A percentile compares a stretch with the other conserved stretches of the same genome.
Evolutionary conservation across 1,284 basidiomycete species (phyloP).

Genomic region (Fomitopsis betulina): DNA sequence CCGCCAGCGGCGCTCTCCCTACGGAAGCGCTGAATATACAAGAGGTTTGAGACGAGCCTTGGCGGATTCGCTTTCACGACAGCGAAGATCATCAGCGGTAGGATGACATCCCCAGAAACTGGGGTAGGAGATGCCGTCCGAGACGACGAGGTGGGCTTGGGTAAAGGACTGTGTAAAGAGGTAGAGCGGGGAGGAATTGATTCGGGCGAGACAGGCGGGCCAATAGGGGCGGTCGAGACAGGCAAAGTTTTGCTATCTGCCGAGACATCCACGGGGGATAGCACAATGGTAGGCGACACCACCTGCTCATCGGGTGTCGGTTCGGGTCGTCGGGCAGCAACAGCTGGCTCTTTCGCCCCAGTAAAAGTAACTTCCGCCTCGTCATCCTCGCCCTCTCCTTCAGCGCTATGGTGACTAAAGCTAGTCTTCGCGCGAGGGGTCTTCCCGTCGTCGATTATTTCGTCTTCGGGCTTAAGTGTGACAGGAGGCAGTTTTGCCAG

Average conservation of each 20-base stretch:
- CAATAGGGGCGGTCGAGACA: constrained; percentile 11
- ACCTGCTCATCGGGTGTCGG: constrained; percentile 1
- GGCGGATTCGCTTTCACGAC: constrained; percentile 89
- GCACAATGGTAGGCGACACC: constrained; percentile 23
- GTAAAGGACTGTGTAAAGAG: constrained; percentile 15
- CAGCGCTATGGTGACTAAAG: constrained; percentile 19
- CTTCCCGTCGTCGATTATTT: constrained; percentile 31
- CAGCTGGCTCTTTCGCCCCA: not conserved
- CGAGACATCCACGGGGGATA: constrained; percentile 21
- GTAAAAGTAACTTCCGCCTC: not conserved
- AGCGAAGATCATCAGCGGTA: constrained; percentile 87
- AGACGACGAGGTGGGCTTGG: constrained; percentile 25
- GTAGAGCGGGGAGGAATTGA: constrained; percentile 7
- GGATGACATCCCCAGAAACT: constrained; percentile 74
- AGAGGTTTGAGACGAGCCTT: constrained; percentile 79
- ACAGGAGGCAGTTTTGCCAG: constrained; percentile 64
- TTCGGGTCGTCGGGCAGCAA: not conserved
- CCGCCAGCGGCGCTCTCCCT: constrained; percentile 65
- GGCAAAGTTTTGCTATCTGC: constrained; percentile 7
- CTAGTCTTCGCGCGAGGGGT: constrained; percentile 28
- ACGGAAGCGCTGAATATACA: constrained; percentile 85
- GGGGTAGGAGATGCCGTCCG: constrained; percentile 34
- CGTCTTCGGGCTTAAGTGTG: constrained; percentile 56
- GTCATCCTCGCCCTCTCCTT: constrained; percentile 16
- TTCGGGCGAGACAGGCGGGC: constrained; percentile 8